Evolutionary conservation across 192 early-diverging fungal genomes (phyloP).

Genomic region (Podila verticillata): DNA sequence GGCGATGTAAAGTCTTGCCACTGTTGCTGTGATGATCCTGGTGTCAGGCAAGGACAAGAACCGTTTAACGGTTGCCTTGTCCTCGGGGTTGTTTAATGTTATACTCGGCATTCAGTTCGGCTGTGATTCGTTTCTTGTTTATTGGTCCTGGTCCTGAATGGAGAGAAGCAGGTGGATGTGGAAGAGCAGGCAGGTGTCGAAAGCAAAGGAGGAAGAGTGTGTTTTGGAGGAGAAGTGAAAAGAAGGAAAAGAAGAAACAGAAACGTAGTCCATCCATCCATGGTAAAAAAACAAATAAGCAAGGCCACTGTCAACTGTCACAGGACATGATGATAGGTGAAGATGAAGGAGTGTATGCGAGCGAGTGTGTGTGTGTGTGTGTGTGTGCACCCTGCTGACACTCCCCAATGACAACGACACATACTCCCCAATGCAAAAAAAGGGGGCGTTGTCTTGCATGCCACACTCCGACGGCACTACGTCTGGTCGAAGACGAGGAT

Average conservation of each 20-base stretch:
- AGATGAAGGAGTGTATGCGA: too few species aligned
- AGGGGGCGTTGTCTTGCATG: too few species aligned
- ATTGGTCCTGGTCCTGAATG: not conserved
- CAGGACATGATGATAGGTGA: too few species aligned
- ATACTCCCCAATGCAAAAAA: too few species aligned
- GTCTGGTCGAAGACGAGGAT: too few species aligned
- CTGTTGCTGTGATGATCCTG: constrained; percentile 81
- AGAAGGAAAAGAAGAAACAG: not conserved
- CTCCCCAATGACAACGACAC: too few species aligned
- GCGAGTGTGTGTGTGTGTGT: too few species aligned
- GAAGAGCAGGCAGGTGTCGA: not conserved
- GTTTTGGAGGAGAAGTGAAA: not conserved
- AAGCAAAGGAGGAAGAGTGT: not conserved
- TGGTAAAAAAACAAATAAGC: too few species aligned
- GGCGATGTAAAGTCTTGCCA: constrained; percentile 78
- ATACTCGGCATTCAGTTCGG: constrained; percentile 62
- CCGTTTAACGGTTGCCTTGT: constrained; percentile 68
- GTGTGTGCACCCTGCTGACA: too few species aligned
- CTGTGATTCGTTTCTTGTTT: not conserved
- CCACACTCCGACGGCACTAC: too few species aligned
- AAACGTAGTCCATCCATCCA: not conserved
- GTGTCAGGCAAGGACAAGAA: constrained; percentile 48
- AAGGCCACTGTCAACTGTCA: too few species aligned
- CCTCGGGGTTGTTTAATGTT: constrained; percentile 66
- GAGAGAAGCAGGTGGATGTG: not conserved